A percentile compares a stretch with the other conserved stretches of the same genome.
These are phyloP conservation scores for Sporobolomyces pararoseus DNA, from an alignment of 768 basidiomycete species.

Conservation along the genomic window DNA sequence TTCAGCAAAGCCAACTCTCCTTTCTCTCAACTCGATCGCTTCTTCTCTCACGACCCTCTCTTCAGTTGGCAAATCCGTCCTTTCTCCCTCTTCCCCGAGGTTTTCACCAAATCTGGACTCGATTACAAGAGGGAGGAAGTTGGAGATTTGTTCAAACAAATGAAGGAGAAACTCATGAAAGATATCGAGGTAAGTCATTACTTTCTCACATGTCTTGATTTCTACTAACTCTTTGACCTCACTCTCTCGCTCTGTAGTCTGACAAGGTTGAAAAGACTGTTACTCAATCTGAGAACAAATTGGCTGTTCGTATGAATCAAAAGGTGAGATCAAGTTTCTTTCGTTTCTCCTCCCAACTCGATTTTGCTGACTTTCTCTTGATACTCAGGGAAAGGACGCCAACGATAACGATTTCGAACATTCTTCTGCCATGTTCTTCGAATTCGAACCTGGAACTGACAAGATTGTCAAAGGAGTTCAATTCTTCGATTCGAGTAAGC, in stretches of 20 bases:
- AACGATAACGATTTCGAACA: slow-evolving; percentile 2
- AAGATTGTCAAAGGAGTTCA: slow-evolving; percentile 11
- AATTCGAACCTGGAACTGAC: background rate
- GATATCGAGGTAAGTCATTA: background rate
- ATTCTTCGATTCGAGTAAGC: slow-evolving; percentile 8
- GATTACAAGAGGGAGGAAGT: background rate
- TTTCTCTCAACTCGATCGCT: background rate
- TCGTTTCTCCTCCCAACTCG: background rate
- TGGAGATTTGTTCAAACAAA: background rate
- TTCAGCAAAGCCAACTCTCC: background rate
- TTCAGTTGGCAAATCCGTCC: background rate
- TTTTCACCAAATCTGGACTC: slow-evolving; percentile 4
- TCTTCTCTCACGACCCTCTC: background rate
- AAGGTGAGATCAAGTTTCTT: background rate
- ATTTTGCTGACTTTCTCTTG: background rate
- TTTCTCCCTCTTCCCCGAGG: background rate
- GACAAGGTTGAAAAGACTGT: background rate
- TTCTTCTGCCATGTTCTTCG: background rate
- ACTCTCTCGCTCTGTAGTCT: background rate
- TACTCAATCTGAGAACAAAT: slow-evolving; percentile 6
- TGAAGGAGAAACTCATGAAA: slow-evolving; percentile 3
- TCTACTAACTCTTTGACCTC: too few species aligned
- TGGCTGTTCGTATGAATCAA: slow-evolving; percentile 8
- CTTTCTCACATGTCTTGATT: too few species aligned
- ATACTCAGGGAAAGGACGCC: background rate